Evolutionary conservation across 2,329 filamentous ascomycete genomes (phyloP), one percentile per base, ranked within the genome.

Genomic region (Leptographium procerum): DNA sequence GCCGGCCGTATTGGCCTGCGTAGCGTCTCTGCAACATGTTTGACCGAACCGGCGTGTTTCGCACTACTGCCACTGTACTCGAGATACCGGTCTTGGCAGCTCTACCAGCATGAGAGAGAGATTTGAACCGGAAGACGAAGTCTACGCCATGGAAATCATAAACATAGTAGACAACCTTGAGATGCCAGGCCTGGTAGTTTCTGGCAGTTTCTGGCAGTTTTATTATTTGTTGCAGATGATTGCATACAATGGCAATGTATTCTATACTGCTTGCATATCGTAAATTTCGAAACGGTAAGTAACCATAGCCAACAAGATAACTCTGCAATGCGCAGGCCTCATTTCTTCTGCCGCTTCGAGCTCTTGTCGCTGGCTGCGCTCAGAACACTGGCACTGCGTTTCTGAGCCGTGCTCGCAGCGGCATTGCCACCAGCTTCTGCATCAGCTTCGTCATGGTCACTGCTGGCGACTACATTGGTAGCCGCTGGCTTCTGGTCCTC

Each of bases 331-430:
- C 1, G 13, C 29, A 4, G n/a, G n/a, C 40, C n/a, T 67, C 69
- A 78, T 65, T 82, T 83, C 72, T 80, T 83, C 64, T 78, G 77
- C 61, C 80, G 73, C 69, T 84, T 84, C 4, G 71, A 66, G 64
- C 77, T 82, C 71, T 81, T 82, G 60, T 89, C 85, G 68, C 87
- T 90, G 7, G 74, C 74, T 19, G 77, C 75, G 69, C 88, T 92
- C 57, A 95, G 70, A 34, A 91, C 88, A 69, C 89, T 95, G 1
- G 89, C 89, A 68, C 89, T 94, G 60, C 90, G 81, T 75, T 95
- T 95, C 63, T 87, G 85, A 0, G 72, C 65, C 4, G 56, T 55
- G 45, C 43, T 33, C 1, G 51, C 47, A 9, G 55, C 52, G 36
- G 45, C 45, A 29, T 6, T 24, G 47, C 8, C 50, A 28, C 43